Base-by-base conservation (phyloP, 371 early-diverging fungal genomes). In the Mortierella sp. region DNA sequence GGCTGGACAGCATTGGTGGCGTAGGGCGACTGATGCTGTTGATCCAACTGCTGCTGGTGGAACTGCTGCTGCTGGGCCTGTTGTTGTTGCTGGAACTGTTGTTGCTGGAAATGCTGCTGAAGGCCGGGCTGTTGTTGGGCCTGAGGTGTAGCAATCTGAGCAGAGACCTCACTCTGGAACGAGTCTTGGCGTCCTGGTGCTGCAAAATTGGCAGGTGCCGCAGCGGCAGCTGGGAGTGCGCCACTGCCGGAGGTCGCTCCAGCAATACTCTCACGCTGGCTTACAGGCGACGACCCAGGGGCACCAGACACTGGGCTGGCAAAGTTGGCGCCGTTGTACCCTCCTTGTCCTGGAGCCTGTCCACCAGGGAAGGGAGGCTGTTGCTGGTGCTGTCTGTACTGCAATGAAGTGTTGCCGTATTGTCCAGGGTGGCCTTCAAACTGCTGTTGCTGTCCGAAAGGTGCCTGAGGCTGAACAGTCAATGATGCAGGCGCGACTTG, bases 21-120 rank as follows among this genome's bases (percentile, higher is more conserved):
- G 44, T 49, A n/a, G 1, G 60, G 48, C 18, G 58, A 65, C 29
- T 43, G 11, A 41, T 70, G 43, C 14, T 72, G 79, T 35, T 75
- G 79, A 24, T 56, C 58, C 32, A 77, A 81, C 63, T 46, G 65
- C n/a, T 80, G 77, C 38, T 87, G 87, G 10, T 88, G 87, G 11
- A 27, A 4, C n/a, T 82, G 76, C 46, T 82, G 76, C 24, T 70
- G 83, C 10, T 79, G 81, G 27, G 78, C 71, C 27, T 65, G 78
- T 4, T 75, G 72, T 35, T 75, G 81, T 4, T 73, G 82, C n/a
- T 78, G 82, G 3, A 74, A 58, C 32, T 71, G 70, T 48, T 56
- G 81, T 11, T 54, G 77, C 11, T 74, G 74, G 16, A 27, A 43
- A 27, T 72, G 51, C 43, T 72, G 74, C 38, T 60, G 58, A 16